phyloP scores from a whole-genome alignment of 2,329 filamentous ascomycete genomes.

The Clarireedia paspali region DNA sequence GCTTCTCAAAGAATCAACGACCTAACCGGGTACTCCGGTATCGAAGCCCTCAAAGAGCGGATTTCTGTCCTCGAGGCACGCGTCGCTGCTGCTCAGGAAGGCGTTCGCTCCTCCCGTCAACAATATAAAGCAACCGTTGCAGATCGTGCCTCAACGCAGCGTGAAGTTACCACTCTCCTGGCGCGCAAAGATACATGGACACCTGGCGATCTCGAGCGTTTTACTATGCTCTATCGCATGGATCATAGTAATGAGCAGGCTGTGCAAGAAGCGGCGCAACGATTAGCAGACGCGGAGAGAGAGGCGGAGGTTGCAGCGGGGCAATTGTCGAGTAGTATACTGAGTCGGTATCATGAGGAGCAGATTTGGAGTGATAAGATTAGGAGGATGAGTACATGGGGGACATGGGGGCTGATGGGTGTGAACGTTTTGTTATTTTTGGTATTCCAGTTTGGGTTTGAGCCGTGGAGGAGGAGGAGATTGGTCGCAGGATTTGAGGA shows the following conservation, averaged over 20 bases:
- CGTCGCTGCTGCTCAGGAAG: constrained; percentile 51
- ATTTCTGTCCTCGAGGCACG: constrained; percentile 61
- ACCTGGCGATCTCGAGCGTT: constrained; percentile 80
- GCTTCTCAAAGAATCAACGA: constrained; percentile 88
- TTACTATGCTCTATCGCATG: constrained; percentile 83
- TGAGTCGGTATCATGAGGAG: constrained; percentile 94
- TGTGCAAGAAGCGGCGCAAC: constrained; percentile 64
- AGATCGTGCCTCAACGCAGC: constrained; percentile 79
- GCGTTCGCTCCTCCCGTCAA: constrained; percentile 64
- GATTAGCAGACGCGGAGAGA: constrained; percentile 67
- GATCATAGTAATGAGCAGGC: constrained; percentile 90
- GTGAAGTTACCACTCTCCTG: constrained; percentile 88
- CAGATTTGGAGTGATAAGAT: constrained; percentile 99
- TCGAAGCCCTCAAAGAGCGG: constrained; percentile 74
- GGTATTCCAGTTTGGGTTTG: constrained; percentile 77
- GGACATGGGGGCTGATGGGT: constrained; percentile 96
- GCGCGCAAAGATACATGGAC: constrained; percentile 93
- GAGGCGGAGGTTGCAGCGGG: constrained; percentile 71
- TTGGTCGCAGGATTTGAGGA: constrained; percentile 79
- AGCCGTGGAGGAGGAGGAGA: constrained; percentile 80
- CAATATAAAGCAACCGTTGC: constrained; percentile 78
- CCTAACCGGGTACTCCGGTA: constrained; percentile 87
- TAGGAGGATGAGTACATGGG: constrained; percentile 92
- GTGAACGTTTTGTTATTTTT: constrained; percentile 88
- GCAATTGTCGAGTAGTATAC: constrained; percentile 71